Percentiles rank a stretch among this genome's conserved stretches.
Evolutionary conservation across 2,329 filamentous ascomycete genomes (phyloP).

Genomic region (Penicillium sp.): DNA sequence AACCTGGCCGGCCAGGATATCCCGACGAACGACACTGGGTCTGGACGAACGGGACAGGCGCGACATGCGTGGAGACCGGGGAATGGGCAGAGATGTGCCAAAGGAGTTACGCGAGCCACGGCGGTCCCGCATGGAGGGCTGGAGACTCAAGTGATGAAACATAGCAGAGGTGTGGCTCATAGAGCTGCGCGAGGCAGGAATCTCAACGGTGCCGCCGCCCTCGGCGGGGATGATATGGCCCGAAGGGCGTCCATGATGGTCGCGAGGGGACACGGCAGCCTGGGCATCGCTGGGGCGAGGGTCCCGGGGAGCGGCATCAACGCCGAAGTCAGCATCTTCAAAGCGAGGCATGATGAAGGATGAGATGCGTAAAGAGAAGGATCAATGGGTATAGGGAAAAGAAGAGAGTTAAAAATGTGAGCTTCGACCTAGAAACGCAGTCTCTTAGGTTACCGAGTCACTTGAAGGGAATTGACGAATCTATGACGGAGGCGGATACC

Average conservation of each 20-base stretch:
- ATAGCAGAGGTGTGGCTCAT: slow-evolving; percentile 66
- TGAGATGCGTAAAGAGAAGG: neutral
- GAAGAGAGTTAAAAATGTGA: neutral
- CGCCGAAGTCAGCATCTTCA: slow-evolving; percentile 56
- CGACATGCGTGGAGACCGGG: slow-evolving; percentile 55
- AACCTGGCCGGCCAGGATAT: slow-evolving; percentile 67
- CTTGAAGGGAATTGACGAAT: neutral
- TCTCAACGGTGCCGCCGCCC: slow-evolving; percentile 59
- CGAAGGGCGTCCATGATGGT: slow-evolving; percentile 6
- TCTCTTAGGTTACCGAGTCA: neutral
- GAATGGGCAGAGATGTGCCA: slow-evolving; percentile 69
- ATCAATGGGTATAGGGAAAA: neutral
- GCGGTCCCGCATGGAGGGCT: slow-evolving; percentile 66
- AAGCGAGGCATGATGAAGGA: slow-evolving; percentile 57
- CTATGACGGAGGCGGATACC: neutral
- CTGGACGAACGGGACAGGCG: slow-evolving; percentile 65
- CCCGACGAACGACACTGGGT: slow-evolving; percentile 49
- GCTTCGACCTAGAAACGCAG: neutral
- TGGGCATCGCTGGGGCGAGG: slow-evolving; percentile 8
- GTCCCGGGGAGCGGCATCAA: slow-evolving; percentile 32
- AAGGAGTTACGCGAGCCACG: slow-evolving; percentile 73
- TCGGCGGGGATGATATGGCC: slow-evolving; percentile 46
- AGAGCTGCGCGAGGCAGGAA: slow-evolving; percentile 66
- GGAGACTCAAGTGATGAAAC: slow-evolving; percentile 70
- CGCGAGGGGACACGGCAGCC: neutral